Evolutionary conservation across 2,329 filamentous ascomycete genomes (phyloP), one percentile per base, ranked within the genome.

Genomic region (Lecanicillium sp.): DNA sequence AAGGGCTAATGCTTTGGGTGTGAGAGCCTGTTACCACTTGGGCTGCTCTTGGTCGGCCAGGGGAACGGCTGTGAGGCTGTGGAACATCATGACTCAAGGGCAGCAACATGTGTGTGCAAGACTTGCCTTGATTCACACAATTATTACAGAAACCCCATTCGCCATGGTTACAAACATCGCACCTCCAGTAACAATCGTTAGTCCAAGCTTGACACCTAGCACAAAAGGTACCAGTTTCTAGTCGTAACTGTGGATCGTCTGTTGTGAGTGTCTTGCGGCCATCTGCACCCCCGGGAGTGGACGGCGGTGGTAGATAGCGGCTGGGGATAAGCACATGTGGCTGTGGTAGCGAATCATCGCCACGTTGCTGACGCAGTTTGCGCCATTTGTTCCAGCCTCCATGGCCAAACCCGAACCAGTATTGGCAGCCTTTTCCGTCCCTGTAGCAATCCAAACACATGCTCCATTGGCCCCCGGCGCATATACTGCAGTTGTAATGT

Each of bases 81-180:
- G 56, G 51, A 19, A 64, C 57, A 32, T 75, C 68, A 48, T 87
- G 82, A 1, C 80, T 75, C 32, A 94, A 66, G 0, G 89, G 86
- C 1, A 94, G 66, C 1, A 96, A 68, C 6, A 83, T 71, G 53
- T 96, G 90, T 0, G 80, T 84, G 60, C 90, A 96, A 43, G 80
- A 83, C 43, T 73, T 72, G 13, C 86, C 88, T 56, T 82, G 79
- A 43, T 90, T 89, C 20, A 95, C 86, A 48, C 90, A 96, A 43
- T 72, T 65, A 50, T 89, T 87, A 62, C 90, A 96, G 56, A 86
- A 95, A 0, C 90, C 90, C 89, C 89, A 96, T 53, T 94, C 89
- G 5, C 87, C 90, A 45, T 92, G 80, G 51, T 95, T 95, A 62
- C 90, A 96, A 18, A 72, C 58, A 43, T 83, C 78, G 57, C 90